These are phyloP conservation scores for Ustilago bromivora DNA, from an alignment of 1,284 basidiomycete genomes.

Conservation along the genomic window DNA sequence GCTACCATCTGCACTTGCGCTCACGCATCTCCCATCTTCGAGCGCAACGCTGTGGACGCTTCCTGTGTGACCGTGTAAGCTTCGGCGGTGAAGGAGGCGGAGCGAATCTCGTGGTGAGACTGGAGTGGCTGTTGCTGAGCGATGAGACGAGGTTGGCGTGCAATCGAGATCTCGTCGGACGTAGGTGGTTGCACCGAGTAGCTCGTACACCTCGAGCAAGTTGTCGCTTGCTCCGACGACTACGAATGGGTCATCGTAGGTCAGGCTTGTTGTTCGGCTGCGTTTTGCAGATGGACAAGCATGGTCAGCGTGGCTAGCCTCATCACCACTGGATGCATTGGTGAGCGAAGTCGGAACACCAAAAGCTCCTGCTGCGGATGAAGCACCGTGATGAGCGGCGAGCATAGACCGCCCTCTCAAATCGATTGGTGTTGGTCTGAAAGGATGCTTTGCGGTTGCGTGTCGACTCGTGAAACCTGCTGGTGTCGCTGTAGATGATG, in stretches of 20 bases:
- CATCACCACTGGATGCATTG: not conserved
- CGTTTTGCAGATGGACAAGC: not conserved
- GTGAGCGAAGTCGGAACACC: no score
- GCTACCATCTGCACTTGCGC: constrained; percentile 64
- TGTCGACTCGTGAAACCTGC: constrained; percentile 46
- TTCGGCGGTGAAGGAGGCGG: constrained; percentile 53
- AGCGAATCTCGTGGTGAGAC: constrained; percentile 18
- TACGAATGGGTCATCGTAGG: constrained; percentile 63
- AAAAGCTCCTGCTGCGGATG: not conserved
- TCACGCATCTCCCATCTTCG: constrained; percentile 61
- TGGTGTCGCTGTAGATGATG: not conserved
- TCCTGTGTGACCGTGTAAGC: constrained; percentile 67
- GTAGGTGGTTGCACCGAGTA: constrained; percentile 38
- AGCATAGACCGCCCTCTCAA: constrained; percentile 36
- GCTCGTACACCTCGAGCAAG: constrained; percentile 63
- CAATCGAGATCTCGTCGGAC: constrained; percentile 10
- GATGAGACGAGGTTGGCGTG: not conserved
- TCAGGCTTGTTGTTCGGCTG: constrained; percentile 46
- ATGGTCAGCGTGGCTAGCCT: not conserved
- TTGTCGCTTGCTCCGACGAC: constrained; percentile 64
- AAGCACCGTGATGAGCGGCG: not conserved
- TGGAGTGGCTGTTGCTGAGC: constrained; percentile 39
- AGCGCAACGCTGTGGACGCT: constrained; percentile 64
- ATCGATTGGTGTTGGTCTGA: constrained; percentile 36
- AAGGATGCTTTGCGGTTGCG: constrained; percentile 29